Base-by-base conservation (phyloP, 2,329 filamentous ascomycete genomes). In the Orbilia oligospora region DNA sequence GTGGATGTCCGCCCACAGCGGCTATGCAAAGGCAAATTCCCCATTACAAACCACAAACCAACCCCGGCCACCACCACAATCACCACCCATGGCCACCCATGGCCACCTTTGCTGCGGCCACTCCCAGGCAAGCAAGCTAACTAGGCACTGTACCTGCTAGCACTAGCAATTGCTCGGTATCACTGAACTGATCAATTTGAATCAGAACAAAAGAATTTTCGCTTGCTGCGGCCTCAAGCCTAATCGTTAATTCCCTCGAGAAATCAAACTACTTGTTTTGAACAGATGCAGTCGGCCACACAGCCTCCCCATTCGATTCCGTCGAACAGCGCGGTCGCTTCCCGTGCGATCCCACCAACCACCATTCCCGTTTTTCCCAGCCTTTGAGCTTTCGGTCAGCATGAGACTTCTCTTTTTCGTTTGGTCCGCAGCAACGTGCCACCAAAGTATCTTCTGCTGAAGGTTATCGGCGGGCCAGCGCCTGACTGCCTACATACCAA, bases 271-370 rank as follows among this genome's bases (percentile, higher is more conserved):
- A 51, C 66, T 69, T 48, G 66, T 58, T 69, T 69, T 55, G 65
- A 55, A 68, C 41, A 46, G 44, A 12, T 46, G 44, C 44, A 46
- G 44, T n/a, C 36, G 41, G 38, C 51, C 44, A 65, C 70, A 58
- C 70, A 73, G 61, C 61, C 70, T 73, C 70, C 55, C 61, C 69
- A 44, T 46, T 71, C 58, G 30, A 36, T 63, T 58, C 63, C 67
- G 68, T 38, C 36, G 38, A 61, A 67, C 70, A 73, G 70, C 70
- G 70, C 70, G 33, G 58, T 56, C 48, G 55, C 67, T 61, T 49
- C 56, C 33, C 56, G 48, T 65, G 49, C 30, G 41, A 53, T 71
- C 68, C 68, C 69, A 56, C 69, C 69, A 72, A 72, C 69, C 69
- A 65, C 69, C 68, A 48, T 48, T 48, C 38, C 33, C 14, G 14